These are phyloP conservation scores for Penicillium cinerascens DNA, from an alignment of 495 filamentous ascomycete genomes.

Conservation along the genomic window DNA sequence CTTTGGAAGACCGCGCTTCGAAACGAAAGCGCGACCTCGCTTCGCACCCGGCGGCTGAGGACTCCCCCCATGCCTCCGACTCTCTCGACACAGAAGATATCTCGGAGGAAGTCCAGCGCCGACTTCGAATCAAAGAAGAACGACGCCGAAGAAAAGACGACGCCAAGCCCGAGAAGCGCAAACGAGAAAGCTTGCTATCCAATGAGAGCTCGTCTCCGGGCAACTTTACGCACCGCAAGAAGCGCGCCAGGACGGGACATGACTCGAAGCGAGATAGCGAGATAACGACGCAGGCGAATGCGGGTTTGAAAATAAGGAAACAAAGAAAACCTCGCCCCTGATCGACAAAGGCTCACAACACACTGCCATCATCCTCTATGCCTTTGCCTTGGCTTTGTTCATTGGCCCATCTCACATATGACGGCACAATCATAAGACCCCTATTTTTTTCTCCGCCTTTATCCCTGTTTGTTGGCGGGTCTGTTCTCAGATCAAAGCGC, in stretches of 20 bases:
- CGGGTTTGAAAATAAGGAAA: slow-evolving; percentile 1
- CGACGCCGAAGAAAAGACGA: slow-evolving; percentile 26
- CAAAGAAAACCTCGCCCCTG: neutral
- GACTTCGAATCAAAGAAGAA: slow-evolving; percentile 40
- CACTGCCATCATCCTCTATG: neutral
- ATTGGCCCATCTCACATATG: neutral
- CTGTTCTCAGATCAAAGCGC: neutral
- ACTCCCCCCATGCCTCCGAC: slow-evolving; percentile 8
- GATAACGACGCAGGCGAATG: neutral
- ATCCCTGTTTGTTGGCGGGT: neutral
- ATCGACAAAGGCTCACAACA: neutral
- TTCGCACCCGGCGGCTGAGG: slow-evolving; percentile 18
- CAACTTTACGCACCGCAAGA: slow-evolving; percentile 20
- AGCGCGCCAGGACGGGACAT: slow-evolving; percentile 11
- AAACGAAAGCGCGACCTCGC: slow-evolving; percentile 24
- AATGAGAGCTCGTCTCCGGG: slow-evolving; percentile 24
- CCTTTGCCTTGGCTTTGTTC: neutral
- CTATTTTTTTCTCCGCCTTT: neutral
- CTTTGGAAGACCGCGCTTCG: slow-evolving; percentile 1
- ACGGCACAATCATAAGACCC: neutral
- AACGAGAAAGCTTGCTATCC: slow-evolving; percentile 37
- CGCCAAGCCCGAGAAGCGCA: slow-evolving; percentile 33
- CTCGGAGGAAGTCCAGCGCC: slow-evolving; percentile 41
- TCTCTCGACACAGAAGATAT: slow-evolving; percentile 46
- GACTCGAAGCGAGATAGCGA: slow-evolving; percentile 8